Conservation (phyloP, 2,329 filamentous ascomycete genomes). For the Aspergillus thermomutatus region DNA sequence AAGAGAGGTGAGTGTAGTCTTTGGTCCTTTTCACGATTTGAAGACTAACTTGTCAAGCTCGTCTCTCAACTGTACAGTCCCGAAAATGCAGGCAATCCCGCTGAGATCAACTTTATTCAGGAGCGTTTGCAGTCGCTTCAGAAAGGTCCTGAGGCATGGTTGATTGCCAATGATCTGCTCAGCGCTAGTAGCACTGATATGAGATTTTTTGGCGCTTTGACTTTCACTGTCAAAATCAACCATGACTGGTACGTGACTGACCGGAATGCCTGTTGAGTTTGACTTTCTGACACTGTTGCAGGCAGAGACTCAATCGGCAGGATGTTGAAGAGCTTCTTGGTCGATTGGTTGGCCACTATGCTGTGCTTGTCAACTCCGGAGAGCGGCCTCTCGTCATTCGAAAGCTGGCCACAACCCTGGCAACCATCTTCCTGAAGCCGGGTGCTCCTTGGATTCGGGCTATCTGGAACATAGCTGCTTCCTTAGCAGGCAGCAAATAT, state of each 20-base stretch:
- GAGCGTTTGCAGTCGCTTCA: conserved; percentile 76
- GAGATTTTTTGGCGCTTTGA: conserved; percentile 89
- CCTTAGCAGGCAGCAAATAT: conserved; percentile 37
- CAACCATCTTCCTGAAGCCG: conserved; percentile 42
- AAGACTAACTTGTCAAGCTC: conserved; percentile 27
- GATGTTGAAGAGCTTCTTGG: conserved; percentile 35
- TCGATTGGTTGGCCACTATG: conserved; percentile 42
- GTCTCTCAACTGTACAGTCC: conserved; percentile 41
- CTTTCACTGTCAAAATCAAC: conserved; percentile 91
- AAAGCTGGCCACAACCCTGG: conserved; percentile 46
- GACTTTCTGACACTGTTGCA: conserved; percentile 13
- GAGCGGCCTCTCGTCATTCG: conserved; percentile 42
- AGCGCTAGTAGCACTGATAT: conserved; percentile 67
- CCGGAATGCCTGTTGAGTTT: neutral
- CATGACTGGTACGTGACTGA: conserved; percentile 64
- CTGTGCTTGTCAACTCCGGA: conserved; percentile 36
- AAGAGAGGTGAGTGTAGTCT: conserved; percentile 19
- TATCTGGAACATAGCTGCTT: conserved; percentile 36
- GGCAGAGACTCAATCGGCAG: conserved; percentile 35
- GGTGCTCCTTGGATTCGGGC: conserved; percentile 37
- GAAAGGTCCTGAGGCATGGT: conserved; percentile 77
- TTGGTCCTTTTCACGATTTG: neutral
- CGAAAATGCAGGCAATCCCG: conserved; percentile 43
- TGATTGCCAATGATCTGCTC: conserved; percentile 74
- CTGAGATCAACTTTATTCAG: conserved; percentile 56